Base-by-base conservation (phyloP, 768 basidiomycete species). In the Russula sp. region DNA sequence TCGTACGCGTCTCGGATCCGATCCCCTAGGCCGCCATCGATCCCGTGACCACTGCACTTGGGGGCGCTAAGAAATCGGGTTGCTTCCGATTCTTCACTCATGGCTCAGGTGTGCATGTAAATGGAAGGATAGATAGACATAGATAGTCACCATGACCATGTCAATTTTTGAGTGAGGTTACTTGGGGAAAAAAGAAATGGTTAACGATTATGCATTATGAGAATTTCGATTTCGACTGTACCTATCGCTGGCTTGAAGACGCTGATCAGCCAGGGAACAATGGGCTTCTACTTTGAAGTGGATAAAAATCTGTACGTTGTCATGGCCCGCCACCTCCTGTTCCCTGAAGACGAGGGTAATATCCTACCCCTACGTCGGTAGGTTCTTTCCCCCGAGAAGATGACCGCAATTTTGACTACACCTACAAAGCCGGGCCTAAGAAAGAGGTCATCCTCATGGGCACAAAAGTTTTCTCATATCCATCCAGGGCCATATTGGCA, bases 11-110 rank as follows among this genome's bases (percentile, higher is more conserved):
- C 43, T 57, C 50, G 7, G 20, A 61, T 55, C 32, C 50, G 57
- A 75, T 59, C 63, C 71, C 55, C 73, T 75, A 73, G 66, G 59
- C 59, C 43, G 67, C 76, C 59, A 74, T 77, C 64, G 71, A 77
- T 62, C 57, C 53, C 7, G 57, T 79, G 39, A 72, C 77, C n/a
- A 69, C 71, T 56, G 54, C 73, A 1, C 78, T 76, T 51, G 65
- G 76, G n/a, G n/a, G n/a, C n/a, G n/a, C n/a, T n/a, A n/a, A n/a
- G n/a, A n/a, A n/a, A n/a, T n/a, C n/a, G n/a, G n/a, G n/a, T n/a
- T n/a, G n/a, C n/a, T n/a, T n/a, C n/a, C n/a, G n/a, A n/a, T n/a
- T n/a, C n/a, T n/a, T n/a, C n/a, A n/a, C n/a, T n/a, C n/a, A n/a
- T n/a, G n/a, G n/a, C n/a, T n/a, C n/a, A n/a, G n/a, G n/a, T n/a